phyloP scores from a whole-genome alignment of 2,329 filamentous ascomycete species.

The Chalara sp. region DNA sequence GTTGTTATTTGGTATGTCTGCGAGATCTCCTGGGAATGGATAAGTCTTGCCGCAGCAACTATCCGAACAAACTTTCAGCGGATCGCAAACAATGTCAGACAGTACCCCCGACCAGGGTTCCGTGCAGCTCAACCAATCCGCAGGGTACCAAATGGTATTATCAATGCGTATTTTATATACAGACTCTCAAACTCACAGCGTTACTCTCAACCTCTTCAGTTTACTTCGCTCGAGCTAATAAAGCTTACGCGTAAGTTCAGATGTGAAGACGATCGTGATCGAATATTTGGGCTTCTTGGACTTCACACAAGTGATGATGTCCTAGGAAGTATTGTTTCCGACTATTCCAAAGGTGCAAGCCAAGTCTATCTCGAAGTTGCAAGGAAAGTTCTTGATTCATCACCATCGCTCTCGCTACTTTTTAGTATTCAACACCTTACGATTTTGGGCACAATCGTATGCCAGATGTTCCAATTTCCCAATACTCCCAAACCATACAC shows the following conservation, averaged over 20 bases:
- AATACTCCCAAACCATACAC: too few species aligned
- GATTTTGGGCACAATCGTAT: too few species aligned
- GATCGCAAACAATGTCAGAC: not conserved
- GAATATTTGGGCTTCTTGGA: not conserved
- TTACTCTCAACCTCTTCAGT: not conserved
- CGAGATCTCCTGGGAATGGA: not conserved
- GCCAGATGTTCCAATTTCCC: too few species aligned
- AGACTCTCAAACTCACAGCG: not conserved
- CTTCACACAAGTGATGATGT: not conserved
- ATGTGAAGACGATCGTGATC: not conserved
- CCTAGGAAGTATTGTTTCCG: not conserved
- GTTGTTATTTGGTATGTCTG: not conserved
- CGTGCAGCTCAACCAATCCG: not conserved
- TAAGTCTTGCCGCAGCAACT: not conserved
- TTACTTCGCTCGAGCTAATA: not conserved
- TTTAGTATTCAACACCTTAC: not conserved
- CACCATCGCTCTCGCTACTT: not conserved
- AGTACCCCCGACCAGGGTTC: not conserved
- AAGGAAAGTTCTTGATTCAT: not conserved
- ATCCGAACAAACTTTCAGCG: not conserved
- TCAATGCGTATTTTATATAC: constrained; percentile 2
- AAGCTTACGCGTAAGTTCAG: not conserved
- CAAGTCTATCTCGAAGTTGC: not conserved
- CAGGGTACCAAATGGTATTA: not conserved
- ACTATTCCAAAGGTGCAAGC: not conserved